A percentile compares a stretch with the other conserved stretches of the same genome.
phyloP scores from a whole-genome alignment of 108 stramenopile species.

The Fragilariopsis cylindrus region DNA sequence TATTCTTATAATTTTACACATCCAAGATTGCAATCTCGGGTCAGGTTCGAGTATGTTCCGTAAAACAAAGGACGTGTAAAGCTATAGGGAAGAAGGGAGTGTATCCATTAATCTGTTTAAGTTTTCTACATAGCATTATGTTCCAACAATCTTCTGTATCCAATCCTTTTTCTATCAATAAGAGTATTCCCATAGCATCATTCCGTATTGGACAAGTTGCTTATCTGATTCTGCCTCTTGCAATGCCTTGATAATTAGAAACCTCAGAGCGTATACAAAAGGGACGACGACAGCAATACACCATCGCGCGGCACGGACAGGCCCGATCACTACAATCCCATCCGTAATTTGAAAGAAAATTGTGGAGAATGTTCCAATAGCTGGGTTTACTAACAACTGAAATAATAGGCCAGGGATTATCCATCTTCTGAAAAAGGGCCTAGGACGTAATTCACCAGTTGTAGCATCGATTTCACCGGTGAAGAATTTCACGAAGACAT shows the following conservation, averaged over 20 bases:
- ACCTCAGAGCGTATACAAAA: slow-evolving; percentile 33
- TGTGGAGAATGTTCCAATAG: slow-evolving; percentile 48
- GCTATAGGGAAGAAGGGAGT: no score
- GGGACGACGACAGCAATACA: slow-evolving; percentile 34
- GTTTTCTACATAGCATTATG: not conserved
- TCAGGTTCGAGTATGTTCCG: no score
- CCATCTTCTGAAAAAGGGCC: slow-evolving; percentile 64
- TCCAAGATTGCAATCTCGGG: no score
- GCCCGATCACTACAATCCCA: slow-evolving; percentile 41
- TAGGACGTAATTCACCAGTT: slow-evolving; percentile 58
- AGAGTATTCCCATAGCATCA: slow-evolving; percentile 6
- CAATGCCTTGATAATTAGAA: slow-evolving; percentile 3
- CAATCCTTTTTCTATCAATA: not conserved
- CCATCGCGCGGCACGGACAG: slow-evolving; percentile 55
- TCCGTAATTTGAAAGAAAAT: slow-evolving; percentile 15
- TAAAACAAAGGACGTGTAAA: no score
- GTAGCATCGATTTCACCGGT: slow-evolving; percentile 65
- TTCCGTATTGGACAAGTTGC: slow-evolving; percentile 4
- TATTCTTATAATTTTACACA: no score
- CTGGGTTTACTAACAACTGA: slow-evolving; percentile 76
- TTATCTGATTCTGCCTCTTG: slow-evolving; percentile 8
- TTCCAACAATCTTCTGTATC: not conserved
- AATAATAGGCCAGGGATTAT: slow-evolving; percentile 71
- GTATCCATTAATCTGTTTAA: no score
- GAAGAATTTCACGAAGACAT: slow-evolving; percentile 83